These are phyloP conservation scores for Cladosporium sp. DNA, from an alignment of 2,329 filamentous ascomycete genomes.

Conservation along the genomic window DNA sequence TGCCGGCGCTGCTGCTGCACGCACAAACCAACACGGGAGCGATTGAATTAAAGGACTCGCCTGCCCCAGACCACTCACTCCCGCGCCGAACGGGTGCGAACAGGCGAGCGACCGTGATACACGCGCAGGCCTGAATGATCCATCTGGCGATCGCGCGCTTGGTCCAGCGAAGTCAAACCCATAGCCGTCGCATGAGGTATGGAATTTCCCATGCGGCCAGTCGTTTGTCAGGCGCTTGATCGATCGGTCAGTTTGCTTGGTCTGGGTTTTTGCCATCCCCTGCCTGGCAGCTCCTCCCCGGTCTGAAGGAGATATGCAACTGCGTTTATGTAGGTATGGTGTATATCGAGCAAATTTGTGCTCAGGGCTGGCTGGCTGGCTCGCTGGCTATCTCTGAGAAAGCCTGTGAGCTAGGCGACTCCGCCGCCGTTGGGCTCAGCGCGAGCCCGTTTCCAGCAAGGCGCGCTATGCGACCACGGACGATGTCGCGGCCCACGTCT, in stretches of 20 bases:
- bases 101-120: conserved; percentile 5
- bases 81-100: conserved; percentile 3
- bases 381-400: not conserved
- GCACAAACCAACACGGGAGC: conserved; percentile 10
- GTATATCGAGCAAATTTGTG: not conserved
- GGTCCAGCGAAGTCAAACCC: not conserved
- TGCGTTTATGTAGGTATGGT: not conserved
- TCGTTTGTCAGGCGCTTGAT: no score
- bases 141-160: conserved; percentile 6
- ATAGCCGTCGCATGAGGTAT: not conserved
- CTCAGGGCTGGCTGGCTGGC: not conserved
- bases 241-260: no score
- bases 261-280: no score
- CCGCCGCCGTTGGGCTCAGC: not conserved
- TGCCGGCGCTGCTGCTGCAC: conserved; percentile 21
- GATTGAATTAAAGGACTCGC: conserved; percentile 2
- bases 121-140: not conserved
- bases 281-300: not conserved
- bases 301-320: not conserved
- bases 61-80: not conserved
- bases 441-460: conserved; percentile 1
- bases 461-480: conserved; percentile 6
- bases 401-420: not conserved
- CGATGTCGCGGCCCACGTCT: conserved; percentile 2
- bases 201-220: no score